phyloP scores from a whole-genome alignment of 2,329 filamentous ascomycete species.

The Colletotrichum nymphaeae region DNA sequence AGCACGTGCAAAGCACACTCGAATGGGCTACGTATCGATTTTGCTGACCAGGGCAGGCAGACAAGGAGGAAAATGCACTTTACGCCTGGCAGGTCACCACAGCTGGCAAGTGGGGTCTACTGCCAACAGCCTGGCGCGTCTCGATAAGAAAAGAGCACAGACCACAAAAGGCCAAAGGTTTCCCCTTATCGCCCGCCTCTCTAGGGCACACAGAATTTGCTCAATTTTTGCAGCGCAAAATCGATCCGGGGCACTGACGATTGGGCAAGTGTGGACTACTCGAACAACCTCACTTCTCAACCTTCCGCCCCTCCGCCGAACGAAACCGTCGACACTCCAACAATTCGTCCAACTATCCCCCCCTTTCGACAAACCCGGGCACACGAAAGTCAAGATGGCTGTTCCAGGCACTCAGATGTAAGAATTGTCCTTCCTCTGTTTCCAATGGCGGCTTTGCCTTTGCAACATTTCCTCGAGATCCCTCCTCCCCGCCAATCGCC shows the following conservation, averaged over 20 bases:
- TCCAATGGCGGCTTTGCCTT: not conserved
- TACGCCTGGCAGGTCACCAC: not conserved
- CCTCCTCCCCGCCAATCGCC: not conserved
- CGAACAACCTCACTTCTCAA: constrained; percentile 33
- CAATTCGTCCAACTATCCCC: constrained; percentile 44
- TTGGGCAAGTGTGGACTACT: constrained; percentile 6
- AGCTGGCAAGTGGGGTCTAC: constrained; percentile 8
- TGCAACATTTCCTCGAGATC: not conserved
- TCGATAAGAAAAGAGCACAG: constrained; percentile 20
- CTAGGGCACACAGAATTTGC: constrained; percentile 17
- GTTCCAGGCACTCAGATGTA: constrained; percentile 72
- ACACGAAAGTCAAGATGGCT: constrained; percentile 65
- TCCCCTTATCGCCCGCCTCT: constrained; percentile 6
- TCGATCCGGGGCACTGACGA: constrained; percentile 10
- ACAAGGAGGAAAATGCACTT: no score
- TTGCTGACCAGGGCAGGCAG: not conserved
- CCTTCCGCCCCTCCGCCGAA: constrained; percentile 39
- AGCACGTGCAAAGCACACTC: not conserved
- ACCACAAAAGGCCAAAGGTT: constrained; percentile 5
- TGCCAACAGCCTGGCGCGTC: not conserved
- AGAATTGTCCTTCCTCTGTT: constrained; percentile 47
- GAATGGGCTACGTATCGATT: not conserved
- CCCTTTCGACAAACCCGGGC: constrained; percentile 36
- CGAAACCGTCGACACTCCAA: constrained; percentile 50
- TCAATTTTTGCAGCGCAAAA: constrained; percentile 12